phyloP scores from a whole-genome alignment of 176 grass and related monocot species.

The Elymus sibiricus region DNA sequence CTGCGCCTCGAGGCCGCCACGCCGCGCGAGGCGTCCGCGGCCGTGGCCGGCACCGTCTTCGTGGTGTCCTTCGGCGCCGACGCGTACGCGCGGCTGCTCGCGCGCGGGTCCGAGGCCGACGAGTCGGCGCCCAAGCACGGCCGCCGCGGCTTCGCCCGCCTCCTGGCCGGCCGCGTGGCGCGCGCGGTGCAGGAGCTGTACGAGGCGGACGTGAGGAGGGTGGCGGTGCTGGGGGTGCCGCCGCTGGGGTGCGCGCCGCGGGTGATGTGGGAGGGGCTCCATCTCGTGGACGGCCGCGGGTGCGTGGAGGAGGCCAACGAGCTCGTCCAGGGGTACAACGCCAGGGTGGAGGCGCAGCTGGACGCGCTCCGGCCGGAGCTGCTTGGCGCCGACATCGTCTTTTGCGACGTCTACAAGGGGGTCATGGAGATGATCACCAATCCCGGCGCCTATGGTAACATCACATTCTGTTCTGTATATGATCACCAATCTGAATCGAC shows the following conservation, averaged over 20 bases:
- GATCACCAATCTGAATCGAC: neutral
- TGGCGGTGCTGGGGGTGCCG: constrained; percentile 62
- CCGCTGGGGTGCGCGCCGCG: constrained; percentile 66
- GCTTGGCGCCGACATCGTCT: constrained; percentile 46
- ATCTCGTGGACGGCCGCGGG: neutral
- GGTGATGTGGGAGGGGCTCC: constrained; percentile 48
- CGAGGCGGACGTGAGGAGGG: constrained; percentile 52
- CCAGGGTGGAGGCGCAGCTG: constrained; percentile 35
- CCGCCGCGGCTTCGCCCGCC: constrained; percentile 35
- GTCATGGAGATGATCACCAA: constrained; percentile 62
- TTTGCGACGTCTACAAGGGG: constrained; percentile 65
- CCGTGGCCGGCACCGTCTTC: constrained; percentile 38
- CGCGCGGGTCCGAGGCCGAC: constrained; percentile 26
- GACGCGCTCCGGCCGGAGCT: constrained; percentile 29
- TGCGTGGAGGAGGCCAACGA: constrained; percentile 68
- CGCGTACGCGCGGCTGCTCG: constrained; percentile 50
- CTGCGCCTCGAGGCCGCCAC: constrained; percentile 40
- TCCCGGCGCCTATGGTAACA: constrained; percentile 38
- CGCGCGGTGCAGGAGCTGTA: constrained; percentile 62
- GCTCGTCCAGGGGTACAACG: constrained; percentile 53
- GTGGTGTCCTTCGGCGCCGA: constrained; percentile 67
- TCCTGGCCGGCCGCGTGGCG: constrained; percentile 50
- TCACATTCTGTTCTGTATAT: neutral
- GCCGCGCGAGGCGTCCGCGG: neutral
- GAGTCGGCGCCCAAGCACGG: constrained; percentile 51